A percentile compares a stretch with the other conserved stretches of the same genome.
These are phyloP conservation scores for Proteromonas lacertae DNA, from an alignment of 352 stramenopile genomes.

Conservation along the genomic window DNA sequence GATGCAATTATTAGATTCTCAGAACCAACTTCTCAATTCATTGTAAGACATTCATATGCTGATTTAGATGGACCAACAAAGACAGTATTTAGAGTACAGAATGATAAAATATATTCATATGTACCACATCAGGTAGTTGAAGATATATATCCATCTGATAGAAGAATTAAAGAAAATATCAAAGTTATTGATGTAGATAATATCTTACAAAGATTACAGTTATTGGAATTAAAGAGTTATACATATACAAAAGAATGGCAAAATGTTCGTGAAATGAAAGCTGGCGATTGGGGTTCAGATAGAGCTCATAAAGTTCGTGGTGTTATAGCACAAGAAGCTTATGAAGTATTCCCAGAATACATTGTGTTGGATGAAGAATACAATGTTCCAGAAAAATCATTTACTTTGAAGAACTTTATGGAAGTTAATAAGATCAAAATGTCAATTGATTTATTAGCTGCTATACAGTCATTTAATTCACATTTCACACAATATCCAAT, in stretches of 20 bases:
- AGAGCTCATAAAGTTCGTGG: slow-evolving; percentile 28
- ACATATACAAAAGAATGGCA: slow-evolving; percentile 52
- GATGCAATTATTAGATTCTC: too few relatives aligned
- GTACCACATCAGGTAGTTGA: slow-evolving; percentile 42
- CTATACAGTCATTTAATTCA: slow-evolving; percentile 32
- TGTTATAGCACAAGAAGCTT: slow-evolving; percentile 60
- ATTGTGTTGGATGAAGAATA: slow-evolving; percentile 35
- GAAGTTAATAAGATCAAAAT: slow-evolving; percentile 67
- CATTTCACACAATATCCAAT: slow-evolving; percentile 8
- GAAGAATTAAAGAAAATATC: slow-evolving; percentile 58
- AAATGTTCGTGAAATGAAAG: slow-evolving; percentile 22
- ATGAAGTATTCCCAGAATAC: slow-evolving; percentile 55
- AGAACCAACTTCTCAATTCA: too few relatives aligned
- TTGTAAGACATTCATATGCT: too few relatives aligned
- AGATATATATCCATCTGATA: slow-evolving; percentile 56
- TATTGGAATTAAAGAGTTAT: slow-evolving; percentile 46
- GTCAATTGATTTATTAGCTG: slow-evolving; percentile 43
- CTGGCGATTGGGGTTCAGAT: too few relatives aligned
- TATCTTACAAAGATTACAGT: slow-evolving; percentile 40
- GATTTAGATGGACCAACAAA: too few relatives aligned
- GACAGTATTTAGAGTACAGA: slow-evolving; percentile 7
- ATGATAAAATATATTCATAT: slow-evolving; percentile 7
- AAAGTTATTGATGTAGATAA: slow-evolving; percentile 38
- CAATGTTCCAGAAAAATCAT: slow-evolving; percentile 35
- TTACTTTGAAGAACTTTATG: slow-evolving; percentile 45